A percentile compares a stretch with the other conserved stretches of the same genome.
Conservation (phyloP, 2,329 filamentous ascomycete species). For the Aureobasidium leucospermi region DNA sequence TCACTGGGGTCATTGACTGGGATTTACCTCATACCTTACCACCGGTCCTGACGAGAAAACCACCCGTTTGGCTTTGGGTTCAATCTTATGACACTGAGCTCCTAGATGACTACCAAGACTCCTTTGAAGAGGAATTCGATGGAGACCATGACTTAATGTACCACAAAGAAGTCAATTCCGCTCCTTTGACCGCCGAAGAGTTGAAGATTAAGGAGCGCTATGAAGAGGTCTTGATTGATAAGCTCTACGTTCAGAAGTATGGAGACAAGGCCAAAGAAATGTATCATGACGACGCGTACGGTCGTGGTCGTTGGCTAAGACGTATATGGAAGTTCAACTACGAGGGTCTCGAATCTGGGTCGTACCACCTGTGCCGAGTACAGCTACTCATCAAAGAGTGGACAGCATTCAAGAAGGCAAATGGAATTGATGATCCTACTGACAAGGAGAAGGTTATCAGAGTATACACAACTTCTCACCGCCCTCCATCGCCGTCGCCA, state of each 20-base stretch:
- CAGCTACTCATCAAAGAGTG: background rate
- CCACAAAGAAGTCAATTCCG: too few species aligned
- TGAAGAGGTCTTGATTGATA: constrained; percentile 12
- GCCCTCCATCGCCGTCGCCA: too few species aligned
- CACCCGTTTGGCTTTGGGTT: background rate
- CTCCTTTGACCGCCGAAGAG: too few species aligned
- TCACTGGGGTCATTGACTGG: background rate
- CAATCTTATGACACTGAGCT: background rate
- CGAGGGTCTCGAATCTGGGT: background rate
- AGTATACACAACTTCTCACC: too few species aligned
- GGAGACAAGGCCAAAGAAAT: constrained; percentile 21
- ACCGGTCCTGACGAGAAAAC: background rate
- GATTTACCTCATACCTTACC: background rate
- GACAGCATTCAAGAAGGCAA: background rate
- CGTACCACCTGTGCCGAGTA: background rate
- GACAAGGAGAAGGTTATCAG: too few species aligned
- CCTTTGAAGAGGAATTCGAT: too few species aligned
- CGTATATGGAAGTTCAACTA: background rate
- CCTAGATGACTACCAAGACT: too few species aligned
- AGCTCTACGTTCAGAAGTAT: constrained; percentile 26
- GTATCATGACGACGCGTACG: background rate
- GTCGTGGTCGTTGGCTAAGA: background rate
- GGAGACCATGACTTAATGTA: too few species aligned
- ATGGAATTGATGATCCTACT: too few species aligned
- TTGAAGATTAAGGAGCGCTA: too few species aligned